Evolutionary conservation across 2,329 filamentous ascomycete genomes (phyloP).

Genomic region (Aspergillus tubingensis): DNA sequence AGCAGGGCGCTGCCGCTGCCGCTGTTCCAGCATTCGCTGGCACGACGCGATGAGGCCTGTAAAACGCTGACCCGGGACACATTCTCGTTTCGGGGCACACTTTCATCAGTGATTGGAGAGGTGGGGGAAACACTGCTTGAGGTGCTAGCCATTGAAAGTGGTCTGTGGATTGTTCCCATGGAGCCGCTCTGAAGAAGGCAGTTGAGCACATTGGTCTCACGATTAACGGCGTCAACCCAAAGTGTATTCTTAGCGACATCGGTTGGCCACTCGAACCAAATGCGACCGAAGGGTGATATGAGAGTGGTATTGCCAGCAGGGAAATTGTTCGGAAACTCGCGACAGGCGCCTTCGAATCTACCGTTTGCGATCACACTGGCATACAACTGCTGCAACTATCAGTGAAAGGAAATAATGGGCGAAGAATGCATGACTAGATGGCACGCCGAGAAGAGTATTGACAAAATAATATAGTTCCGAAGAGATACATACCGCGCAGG

Average conservation of each 20-base stretch:
- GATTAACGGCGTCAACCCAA: slow-evolving; percentile 27
- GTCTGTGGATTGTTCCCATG: slow-evolving; percentile 11
- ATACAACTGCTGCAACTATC: slow-evolving; percentile 25
- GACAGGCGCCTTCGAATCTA: not conserved
- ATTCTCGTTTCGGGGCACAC: slow-evolving; percentile 4
- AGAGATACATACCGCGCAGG: slow-evolving; percentile 30
- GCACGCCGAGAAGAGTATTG: not conserved
- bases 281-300: slow-evolving; percentile 29
- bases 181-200: slow-evolving; percentile 26
- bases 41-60: slow-evolving; percentile 18
- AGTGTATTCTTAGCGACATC: slow-evolving; percentile 15
- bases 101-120: slow-evolving; percentile 3
- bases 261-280: slow-evolving; percentile 33
- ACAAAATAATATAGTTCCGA: not conserved
- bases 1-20: not conserved
- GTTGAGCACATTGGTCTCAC: slow-evolving; percentile 26
- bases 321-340: slow-evolving; percentile 24
- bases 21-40: slow-evolving; percentile 11
- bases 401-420: not conserved
- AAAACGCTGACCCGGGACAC: slow-evolving; percentile 10
- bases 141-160: not conserved
- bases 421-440: not conserved
- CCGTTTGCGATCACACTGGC: slow-evolving; percentile 28
- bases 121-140: slow-evolving; percentile 7
- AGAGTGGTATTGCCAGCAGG: slow-evolving; percentile 18